Percentiles rank a stretch among this genome's conserved stretches.
These are phyloP conservation scores for Holtermanniella nyarrowii DNA, from an alignment of 768 basidiomycete genomes.

Conservation along the genomic window DNA sequence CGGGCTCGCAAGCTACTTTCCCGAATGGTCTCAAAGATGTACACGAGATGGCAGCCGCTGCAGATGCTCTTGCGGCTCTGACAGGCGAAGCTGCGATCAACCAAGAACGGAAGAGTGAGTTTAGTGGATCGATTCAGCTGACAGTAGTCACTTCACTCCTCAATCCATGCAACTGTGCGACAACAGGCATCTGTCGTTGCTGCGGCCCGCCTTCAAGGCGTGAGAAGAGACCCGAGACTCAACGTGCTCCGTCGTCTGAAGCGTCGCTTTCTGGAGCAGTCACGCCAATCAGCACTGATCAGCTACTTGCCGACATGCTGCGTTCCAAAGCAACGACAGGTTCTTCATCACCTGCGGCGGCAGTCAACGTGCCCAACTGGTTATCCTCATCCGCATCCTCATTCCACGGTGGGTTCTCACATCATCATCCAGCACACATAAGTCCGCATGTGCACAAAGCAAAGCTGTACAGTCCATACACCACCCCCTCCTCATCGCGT, in stretches of 20 bases:
- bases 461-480: conserved; percentile 38
- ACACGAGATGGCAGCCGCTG: conserved; percentile 35
- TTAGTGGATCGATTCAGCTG: not conserved
- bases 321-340: conserved; percentile 9
- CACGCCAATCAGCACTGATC: not conserved
- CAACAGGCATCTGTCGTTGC: conserved; percentile 39
- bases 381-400: conserved; percentile 1
- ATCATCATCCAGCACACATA: conserved; percentile 37
- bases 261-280: not conserved
- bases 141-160: conserved; percentile 24
- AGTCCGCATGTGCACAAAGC: conserved; percentile 40
- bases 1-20: conserved; percentile 28
- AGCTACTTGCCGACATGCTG: conserved; percentile 13
- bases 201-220: conserved; percentile 15
- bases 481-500: not conserved
- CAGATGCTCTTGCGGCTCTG: conserved; percentile 25
- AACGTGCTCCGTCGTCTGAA: not conserved
- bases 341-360: not conserved
- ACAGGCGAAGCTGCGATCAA: conserved; percentile 6
- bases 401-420: conserved; percentile 2
- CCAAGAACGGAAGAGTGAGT: conserved; percentile 7
- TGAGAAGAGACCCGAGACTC: not conserved
- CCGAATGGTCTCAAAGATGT: conserved; percentile 38
- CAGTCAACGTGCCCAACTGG: not conserved
- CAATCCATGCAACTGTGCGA: conserved; percentile 40